A percentile compares a stretch with the other conserved stretches of the same genome.
These are phyloP conservation scores for Phytophthora sojae DNA, from an alignment of 352 stramenopile genomes.

Conservation along the genomic window DNA sequence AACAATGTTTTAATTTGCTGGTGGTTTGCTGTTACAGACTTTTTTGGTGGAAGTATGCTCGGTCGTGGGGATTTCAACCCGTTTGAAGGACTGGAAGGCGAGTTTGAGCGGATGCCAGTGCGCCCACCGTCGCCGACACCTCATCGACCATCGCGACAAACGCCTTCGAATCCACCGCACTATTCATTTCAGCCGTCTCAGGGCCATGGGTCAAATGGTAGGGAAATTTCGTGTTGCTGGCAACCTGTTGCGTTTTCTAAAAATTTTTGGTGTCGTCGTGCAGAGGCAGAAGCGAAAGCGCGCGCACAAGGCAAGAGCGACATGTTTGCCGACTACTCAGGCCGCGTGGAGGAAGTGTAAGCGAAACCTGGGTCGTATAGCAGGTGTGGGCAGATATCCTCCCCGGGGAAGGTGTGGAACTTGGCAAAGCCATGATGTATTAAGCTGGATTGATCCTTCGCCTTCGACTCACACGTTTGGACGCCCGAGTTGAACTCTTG, in stretches of 20 bases:
- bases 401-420: not conserved
- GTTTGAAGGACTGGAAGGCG: conserved; percentile 70
- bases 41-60: conserved; percentile 60
- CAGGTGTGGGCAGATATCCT: not conserved
- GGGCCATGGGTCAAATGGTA: conserved; percentile 41
- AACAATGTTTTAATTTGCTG: not conserved
- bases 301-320: conserved; percentile 65
- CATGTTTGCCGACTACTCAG: conserved; percentile 74
- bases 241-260: not conserved
- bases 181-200: conserved; percentile 80
- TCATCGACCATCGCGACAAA: conserved; percentile 48
- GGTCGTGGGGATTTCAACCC: conserved; percentile 43
- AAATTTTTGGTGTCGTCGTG: not conserved
- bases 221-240: not conserved
- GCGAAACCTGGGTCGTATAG: not conserved
- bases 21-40: conserved; percentile 39
- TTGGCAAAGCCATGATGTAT: not conserved
- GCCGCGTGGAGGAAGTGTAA: conserved; percentile 76
- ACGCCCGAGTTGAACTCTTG: not conserved
- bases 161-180: conserved; percentile 67
- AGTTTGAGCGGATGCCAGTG: conserved; percentile 74
- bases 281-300: conserved; percentile 37
- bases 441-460: not conserved
- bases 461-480: not conserved
- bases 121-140: conserved; percentile 50